Evolutionary conservation across 805 yeast genomes (phyloP).

Genomic region (Pichia manshurica): DNA sequence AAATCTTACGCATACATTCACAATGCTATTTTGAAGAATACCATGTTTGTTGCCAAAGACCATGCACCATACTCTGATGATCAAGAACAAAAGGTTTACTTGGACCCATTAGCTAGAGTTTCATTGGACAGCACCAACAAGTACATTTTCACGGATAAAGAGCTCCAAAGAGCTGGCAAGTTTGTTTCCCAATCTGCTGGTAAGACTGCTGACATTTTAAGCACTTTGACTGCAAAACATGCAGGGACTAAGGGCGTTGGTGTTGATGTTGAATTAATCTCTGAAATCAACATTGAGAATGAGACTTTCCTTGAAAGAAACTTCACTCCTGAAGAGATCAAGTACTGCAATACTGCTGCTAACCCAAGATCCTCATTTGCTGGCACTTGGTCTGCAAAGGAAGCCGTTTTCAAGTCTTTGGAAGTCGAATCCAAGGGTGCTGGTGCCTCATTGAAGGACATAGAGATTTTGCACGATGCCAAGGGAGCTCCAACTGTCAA

Average conservation of each 20-base stretch:
- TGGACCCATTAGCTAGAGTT: conserved; percentile 91
- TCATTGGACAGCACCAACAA: conserved; percentile 32
- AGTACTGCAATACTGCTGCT: conserved; percentile 70
- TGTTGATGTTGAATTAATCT: conserved; percentile 90
- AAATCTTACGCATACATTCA: conserved; percentile 92
- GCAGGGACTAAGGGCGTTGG: conserved; percentile 68
- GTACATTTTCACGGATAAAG: conserved; percentile 44
- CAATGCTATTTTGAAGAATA: conserved; percentile 84
- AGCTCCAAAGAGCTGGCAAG: conserved; percentile 39
- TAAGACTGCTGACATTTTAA: conserved; percentile 60
- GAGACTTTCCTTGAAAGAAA: conserved; percentile 88
- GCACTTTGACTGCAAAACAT: conserved; percentile 43
- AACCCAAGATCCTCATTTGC: conserved; percentile 85
- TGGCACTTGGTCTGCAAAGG: conserved; percentile 99
- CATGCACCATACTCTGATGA: conserved; percentile 89
- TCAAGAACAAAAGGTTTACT: conserved; percentile 82
- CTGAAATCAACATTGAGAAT: conserved; percentile 77
- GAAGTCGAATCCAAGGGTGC: conserved; percentile 89
- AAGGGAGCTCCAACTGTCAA: conserved; percentile 80
- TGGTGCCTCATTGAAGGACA: conserved; percentile 88
- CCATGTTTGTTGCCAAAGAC: conserved; percentile 88
- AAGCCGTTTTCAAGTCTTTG: conserved; percentile 95
- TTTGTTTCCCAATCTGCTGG: conserved; percentile 45
- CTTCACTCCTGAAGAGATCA: conserved; percentile 76
- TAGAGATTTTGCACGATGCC: conserved; percentile 70